phyloP scores from a whole-genome alignment of 805 yeast genomes.

The Yarrowia divulgata region DNA sequence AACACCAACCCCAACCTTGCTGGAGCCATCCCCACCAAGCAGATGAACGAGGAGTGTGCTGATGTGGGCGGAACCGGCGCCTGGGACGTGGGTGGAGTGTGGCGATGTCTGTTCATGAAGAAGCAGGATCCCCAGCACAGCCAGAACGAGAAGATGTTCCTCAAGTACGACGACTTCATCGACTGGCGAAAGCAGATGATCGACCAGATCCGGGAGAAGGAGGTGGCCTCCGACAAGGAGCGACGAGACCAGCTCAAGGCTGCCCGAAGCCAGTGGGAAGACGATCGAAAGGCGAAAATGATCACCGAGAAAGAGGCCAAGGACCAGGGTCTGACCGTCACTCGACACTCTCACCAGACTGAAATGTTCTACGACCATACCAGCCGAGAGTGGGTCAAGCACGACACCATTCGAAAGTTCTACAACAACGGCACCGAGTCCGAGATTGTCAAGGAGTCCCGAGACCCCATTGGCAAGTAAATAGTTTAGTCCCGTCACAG shows the following conservation, averaged over 20 bases:
- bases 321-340: conserved; percentile 48
- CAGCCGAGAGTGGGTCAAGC: conserved; percentile 44
- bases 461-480: conserved; percentile 5
- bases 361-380: conserved; percentile 48
- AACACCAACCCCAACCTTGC: conserved; percentile 37
- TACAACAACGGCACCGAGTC: conserved; percentile 49
- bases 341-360: conserved; percentile 45
- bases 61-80: conserved; percentile 70
- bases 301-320: conserved; percentile 46
- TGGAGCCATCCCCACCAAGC: conserved; percentile 36
- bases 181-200: conserved; percentile 41
- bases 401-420: conserved; percentile 47
- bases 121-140: conserved; percentile 14
- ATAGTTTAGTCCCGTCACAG: not conserved
- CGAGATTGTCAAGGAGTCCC: conserved; percentile 33
- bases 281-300: conserved; percentile 12
- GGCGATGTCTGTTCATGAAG: conserved; percentile 78
- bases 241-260: conserved; percentile 33
- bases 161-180: conserved; percentile 39
- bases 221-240: conserved; percentile 19
- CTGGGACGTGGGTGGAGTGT: conserved; percentile 86
- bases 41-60: conserved; percentile 59
- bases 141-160: conserved; percentile 30
- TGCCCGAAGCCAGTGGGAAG: conserved; percentile 17
- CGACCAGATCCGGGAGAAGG: conserved; percentile 37